Evolutionary conservation across 305 asterid genomes (phyloP).

Genomic region (Solanum hybrid): DNA sequence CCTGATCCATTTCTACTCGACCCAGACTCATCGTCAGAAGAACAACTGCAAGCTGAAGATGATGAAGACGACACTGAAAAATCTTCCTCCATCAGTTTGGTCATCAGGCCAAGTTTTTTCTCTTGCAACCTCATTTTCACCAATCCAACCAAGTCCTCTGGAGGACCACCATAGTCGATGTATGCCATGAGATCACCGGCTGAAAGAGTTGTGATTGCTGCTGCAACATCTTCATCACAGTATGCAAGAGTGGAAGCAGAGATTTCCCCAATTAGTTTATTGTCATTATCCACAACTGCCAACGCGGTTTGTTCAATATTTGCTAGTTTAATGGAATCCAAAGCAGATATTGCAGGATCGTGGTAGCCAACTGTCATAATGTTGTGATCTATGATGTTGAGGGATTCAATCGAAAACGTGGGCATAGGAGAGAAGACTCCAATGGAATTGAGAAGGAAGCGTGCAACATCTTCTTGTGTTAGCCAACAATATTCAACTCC

Average conservation of each 20-base stretch:
- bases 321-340: slow-evolving; percentile 31
- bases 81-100: slow-evolving; percentile 47
- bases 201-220: slow-evolving; percentile 55
- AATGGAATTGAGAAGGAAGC: slow-evolving; percentile 64
- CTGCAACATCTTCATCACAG: slow-evolving; percentile 61
- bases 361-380: slow-evolving; percentile 37
- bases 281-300: slow-evolving; percentile 57
- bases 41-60: slow-evolving; percentile 40
- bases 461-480: slow-evolving; percentile 57
- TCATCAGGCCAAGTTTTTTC: slow-evolving; percentile 37
- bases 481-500: slow-evolving; percentile 59
- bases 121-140: slow-evolving; percentile 59
- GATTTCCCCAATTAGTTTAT: slow-evolving; percentile 61
- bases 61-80: slow-evolving; percentile 21
- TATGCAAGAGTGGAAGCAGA: slow-evolving; percentile 56
- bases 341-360: slow-evolving; percentile 50
- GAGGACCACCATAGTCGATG: slow-evolving; percentile 62
- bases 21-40: slow-evolving; percentile 57
- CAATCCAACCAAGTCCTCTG: slow-evolving; percentile 47
- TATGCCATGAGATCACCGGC: slow-evolving; percentile 73
- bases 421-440: slow-evolving; percentile 65
- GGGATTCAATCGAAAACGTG: slow-evolving; percentile 41
- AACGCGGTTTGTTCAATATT: slow-evolving; percentile 43
- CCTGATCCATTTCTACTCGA: slow-evolving; percentile 24
- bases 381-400: slow-evolving; percentile 38